Evolutionary conservation across 2,329 filamentous ascomycete genomes (phyloP).

Genomic region (Botrytis paeoniae): DNA sequence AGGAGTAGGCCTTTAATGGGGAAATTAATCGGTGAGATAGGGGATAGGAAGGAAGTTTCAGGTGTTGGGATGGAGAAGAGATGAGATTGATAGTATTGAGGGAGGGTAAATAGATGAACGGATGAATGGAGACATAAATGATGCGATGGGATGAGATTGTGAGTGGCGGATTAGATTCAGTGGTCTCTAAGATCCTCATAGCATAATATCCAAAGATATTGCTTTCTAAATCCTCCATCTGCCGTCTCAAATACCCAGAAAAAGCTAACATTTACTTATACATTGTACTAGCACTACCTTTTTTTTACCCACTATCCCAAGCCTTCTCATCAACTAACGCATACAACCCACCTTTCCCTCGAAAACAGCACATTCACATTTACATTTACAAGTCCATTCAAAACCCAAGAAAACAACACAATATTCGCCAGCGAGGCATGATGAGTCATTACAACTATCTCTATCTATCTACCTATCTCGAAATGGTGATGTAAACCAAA

Average conservation of each 20-base stretch:
- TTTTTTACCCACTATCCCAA: too few relatives aligned
- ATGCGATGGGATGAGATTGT: neutral
- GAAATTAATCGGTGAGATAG: neutral
- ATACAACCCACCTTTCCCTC: too few relatives aligned
- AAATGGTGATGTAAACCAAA: neutral
- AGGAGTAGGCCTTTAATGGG: fast-evolving
- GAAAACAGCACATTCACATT: too few relatives aligned
- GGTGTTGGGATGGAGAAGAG: neutral
- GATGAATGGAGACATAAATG: too few relatives aligned
- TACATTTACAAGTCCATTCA: neutral
- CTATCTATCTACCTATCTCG: neutral
- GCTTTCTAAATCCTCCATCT: neutral
- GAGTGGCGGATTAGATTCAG: neutral
- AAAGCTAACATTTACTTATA: too few relatives aligned
- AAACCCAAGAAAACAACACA: neutral
- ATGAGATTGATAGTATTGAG: too few relatives aligned
- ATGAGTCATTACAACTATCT: neutral
- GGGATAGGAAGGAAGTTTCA: too few relatives aligned
- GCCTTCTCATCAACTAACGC: too few relatives aligned
- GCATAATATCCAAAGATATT: neutral
- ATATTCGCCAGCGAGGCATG: neutral
- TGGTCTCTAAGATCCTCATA: neutral
- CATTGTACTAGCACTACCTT: too few relatives aligned
- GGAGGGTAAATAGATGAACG: too few relatives aligned
- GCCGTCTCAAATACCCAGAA: too few relatives aligned